Base-by-base conservation (phyloP, 2,329 filamentous ascomycete species). In the Aureobasidium musti region DNA sequence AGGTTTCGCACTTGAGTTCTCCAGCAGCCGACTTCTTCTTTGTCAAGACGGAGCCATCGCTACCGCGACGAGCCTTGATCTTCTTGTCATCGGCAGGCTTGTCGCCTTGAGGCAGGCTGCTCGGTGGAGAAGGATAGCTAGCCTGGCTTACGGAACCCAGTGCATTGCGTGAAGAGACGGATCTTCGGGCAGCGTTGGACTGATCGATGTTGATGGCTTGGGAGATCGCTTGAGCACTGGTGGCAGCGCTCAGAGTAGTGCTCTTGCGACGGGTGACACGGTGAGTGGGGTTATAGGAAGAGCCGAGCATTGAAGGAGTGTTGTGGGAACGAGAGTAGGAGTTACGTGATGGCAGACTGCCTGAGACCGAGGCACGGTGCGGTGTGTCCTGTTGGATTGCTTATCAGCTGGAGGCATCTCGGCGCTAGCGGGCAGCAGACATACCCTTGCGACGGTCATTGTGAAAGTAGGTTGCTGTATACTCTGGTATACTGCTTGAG, bases 1-100 rank as follows among this genome's bases (percentile, higher is more conserved):
- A 99, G 81, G 93, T 94, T 78, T 97, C 92, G 83, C 95, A 99
- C 80, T 91, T 92, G 77, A 99, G 87, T 79, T 98, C 94, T 75
- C 89, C 87, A 75, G 88, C 87, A 81, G 87, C 90, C 79, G 87
- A 86, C 81, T 92, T 93, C 82, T 94, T 91, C 72, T 90, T 89
- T 74, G 84, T 82, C 69, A 94, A 83, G 73, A 90, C 88, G 72
- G 94, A 91, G 69, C 92, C 93, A 77, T 98, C 94, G 77, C 93
- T 97, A 68, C 92, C 86, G 71, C 87, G 83, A 67, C 87, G 82
- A 72, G 83, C 83, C 69, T 85, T 82, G 71, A 75, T 84, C 74
- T 66, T 68, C 52, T 56, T 65, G 37, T 60, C 60, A 13, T 57
- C 54, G 11, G 28, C 26, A 3, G 81, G 80, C 73, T 78, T 82